Conservation (phyloP, 768 basidiomycete genomes). For the Crucibulum laeve region DNA sequence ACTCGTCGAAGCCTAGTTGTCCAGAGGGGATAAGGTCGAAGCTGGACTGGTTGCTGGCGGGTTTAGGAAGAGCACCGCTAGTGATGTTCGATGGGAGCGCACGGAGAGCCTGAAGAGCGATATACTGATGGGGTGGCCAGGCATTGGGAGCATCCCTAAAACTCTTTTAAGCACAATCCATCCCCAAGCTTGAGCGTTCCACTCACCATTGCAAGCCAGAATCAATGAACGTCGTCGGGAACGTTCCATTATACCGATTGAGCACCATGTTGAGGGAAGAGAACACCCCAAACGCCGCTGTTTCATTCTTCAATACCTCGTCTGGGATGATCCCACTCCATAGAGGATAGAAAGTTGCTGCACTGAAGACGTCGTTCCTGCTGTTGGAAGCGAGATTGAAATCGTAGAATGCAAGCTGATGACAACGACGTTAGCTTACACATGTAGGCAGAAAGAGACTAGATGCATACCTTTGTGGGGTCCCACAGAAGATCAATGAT, state of each 20-base stretch:
- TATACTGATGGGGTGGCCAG: constrained; percentile 87
- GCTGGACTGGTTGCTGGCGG: constrained; percentile 45
- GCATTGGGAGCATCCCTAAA: constrained; percentile 80
- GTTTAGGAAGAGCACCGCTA: constrained; percentile 45
- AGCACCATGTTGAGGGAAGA: constrained; percentile 72
- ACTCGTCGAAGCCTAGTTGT: constrained; percentile 78
- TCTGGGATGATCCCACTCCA: constrained; percentile 85
- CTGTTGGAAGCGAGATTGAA: constrained; percentile 72
- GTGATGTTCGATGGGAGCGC: constrained; percentile 73
- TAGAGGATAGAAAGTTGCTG: constrained; percentile 77
- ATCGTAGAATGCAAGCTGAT: constrained; percentile 81
- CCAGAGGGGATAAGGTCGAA: constrained; percentile 70
- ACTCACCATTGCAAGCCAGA: constrained; percentile 79
- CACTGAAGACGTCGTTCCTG: constrained; percentile 64
- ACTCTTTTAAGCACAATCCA: neutral
- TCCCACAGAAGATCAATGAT: constrained; percentile 91
- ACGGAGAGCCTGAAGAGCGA: constrained; percentile 71
- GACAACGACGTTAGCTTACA: neutral
- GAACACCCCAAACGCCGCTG: constrained; percentile 69
- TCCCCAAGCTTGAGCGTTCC: neutral
- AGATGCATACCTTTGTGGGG: constrained; percentile 41
- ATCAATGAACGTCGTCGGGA: constrained; percentile 73
- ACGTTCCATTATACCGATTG: constrained; percentile 84
- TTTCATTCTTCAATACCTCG: constrained; percentile 52
- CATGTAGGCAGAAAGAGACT: neutral